Evolutionary conservation across 2,329 filamentous ascomycete genomes (phyloP).

Genomic region (Calonectria hawksworthii): DNA sequence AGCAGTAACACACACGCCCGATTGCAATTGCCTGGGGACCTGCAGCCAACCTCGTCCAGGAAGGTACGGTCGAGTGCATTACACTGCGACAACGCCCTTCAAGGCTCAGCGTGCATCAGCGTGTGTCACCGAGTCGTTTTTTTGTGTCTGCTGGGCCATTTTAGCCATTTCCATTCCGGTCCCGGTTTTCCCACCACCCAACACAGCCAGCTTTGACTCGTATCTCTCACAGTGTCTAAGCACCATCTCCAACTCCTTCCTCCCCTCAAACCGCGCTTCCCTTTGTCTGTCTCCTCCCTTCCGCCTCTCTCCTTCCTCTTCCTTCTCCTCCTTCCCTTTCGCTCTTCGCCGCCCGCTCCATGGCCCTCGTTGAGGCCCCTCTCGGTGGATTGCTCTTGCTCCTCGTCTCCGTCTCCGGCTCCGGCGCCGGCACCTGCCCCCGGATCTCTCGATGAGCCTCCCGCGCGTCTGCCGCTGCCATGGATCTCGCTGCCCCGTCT

Average conservation of each 20-base stretch:
- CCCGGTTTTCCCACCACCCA: constrained; percentile 43
- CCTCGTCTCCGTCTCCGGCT: constrained; percentile 32
- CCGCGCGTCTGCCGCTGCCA: constrained; percentile 37
- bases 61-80: background rate
- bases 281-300: constrained; percentile 31
- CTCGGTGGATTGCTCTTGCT: constrained; percentile 37
- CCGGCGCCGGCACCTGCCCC: constrained; percentile 35
- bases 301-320: constrained; percentile 12
- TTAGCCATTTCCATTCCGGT: constrained; percentile 36
- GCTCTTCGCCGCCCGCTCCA: background rate
- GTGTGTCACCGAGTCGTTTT: constrained; percentile 1
- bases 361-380: constrained; percentile 36
- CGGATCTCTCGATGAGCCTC: constrained; percentile 43
- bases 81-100: background rate
- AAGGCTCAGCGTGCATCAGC: background rate
- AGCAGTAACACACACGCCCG: background rate
- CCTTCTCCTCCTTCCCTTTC: background rate
- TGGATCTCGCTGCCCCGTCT: constrained; percentile 46
- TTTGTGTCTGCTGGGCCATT: background rate
- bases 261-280: constrained; percentile 26
- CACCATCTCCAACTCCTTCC: constrained; percentile 31
- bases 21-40: background rate
- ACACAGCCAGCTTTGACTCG: constrained; percentile 31
- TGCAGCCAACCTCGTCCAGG: background rate
- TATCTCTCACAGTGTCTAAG: constrained; percentile 29